Conservation (phyloP, 2,329 filamentous ascomycete species). For the Fusarium nisikadoi region DNA sequence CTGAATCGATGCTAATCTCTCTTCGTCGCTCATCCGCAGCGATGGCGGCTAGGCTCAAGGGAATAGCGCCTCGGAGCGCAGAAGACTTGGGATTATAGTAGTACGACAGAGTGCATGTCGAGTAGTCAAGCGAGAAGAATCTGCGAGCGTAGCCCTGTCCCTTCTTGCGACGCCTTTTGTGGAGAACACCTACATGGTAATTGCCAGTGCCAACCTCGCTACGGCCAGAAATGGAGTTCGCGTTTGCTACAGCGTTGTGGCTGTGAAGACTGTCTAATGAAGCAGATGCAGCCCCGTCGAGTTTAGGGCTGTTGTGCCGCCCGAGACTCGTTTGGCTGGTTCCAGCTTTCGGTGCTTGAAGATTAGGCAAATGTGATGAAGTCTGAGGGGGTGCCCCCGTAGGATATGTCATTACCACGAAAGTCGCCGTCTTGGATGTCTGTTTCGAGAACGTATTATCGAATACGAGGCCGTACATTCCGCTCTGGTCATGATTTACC, state of each 20-base stretch:
- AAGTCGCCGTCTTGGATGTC: constrained; percentile 92
- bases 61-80: constrained; percentile 90
- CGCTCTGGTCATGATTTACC: constrained; percentile 77
- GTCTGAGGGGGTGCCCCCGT: constrained; percentile 82
- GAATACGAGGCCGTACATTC: constrained; percentile 96
- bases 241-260: constrained; percentile 55
- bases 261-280: constrained; percentile 72
- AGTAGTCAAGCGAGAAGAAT: constrained; percentile 96
- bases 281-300: constrained; percentile 59
- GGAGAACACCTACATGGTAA: constrained; percentile 84
- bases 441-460: constrained; percentile 99
- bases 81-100: constrained; percentile 96
- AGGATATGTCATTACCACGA: constrained; percentile 94
- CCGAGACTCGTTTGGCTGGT: constrained; percentile 64
- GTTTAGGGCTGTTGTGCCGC: constrained; percentile 58
- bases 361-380: constrained; percentile 73
- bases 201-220: constrained; percentile 61
- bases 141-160: constrained; percentile 92
- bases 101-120: constrained; percentile 93
- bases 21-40: constrained; percentile 87
- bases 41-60: constrained; percentile 89
- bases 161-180: constrained; percentile 92
- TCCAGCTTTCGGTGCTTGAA: constrained; percentile 54
- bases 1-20: constrained; percentile 96
- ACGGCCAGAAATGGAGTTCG: constrained; percentile 62